These are phyloP conservation scores for Colletotrichum cuscutae DNA, from an alignment of 2,329 filamentous ascomycete species.

Conservation along the genomic window DNA sequence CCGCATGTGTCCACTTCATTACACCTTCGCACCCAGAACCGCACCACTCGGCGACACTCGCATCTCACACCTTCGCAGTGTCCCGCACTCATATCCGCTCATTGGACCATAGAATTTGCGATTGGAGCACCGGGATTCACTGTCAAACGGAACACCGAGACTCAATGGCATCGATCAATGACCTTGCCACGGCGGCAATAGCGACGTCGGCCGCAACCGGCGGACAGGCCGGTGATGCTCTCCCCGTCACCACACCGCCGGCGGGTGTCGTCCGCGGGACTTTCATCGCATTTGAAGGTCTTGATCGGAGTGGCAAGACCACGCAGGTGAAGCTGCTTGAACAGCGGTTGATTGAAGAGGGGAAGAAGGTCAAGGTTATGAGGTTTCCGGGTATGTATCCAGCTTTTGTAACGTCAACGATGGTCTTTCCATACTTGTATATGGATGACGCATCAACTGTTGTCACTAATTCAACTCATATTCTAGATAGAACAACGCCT, in stretches of 20 bases:
- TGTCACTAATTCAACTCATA: not conserved
- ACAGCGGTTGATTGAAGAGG: slow-evolving; percentile 60
- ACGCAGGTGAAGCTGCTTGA: slow-evolving; percentile 83
- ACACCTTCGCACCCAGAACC: not conserved
- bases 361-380: slow-evolving; percentile 62
- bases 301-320: slow-evolving; percentile 92
- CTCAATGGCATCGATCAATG: slow-evolving; percentile 59
- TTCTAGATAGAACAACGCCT: slow-evolving; percentile 79
- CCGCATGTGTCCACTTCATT: slow-evolving; percentile 1
- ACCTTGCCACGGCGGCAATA: slow-evolving; percentile 59
- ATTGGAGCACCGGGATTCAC: no score
- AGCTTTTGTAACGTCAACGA: not conserved
- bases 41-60: not conserved
- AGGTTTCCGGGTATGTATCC: slow-evolving; percentile 65
- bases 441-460: not conserved
- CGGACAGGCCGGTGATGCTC: not conserved
- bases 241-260: slow-evolving; percentile 1
- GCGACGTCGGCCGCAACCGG: slow-evolving; percentile 47
- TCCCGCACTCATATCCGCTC: not conserved
- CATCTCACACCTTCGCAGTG: not conserved
- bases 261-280: slow-evolving; percentile 65
- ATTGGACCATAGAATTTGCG: not conserved
- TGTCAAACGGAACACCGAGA: not conserved
- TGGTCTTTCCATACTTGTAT: no score
- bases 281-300: slow-evolving; percentile 86